Evolutionary conservation across 768 basidiomycete species (phyloP).

Genomic region (Hygrocybe punicea): DNA sequence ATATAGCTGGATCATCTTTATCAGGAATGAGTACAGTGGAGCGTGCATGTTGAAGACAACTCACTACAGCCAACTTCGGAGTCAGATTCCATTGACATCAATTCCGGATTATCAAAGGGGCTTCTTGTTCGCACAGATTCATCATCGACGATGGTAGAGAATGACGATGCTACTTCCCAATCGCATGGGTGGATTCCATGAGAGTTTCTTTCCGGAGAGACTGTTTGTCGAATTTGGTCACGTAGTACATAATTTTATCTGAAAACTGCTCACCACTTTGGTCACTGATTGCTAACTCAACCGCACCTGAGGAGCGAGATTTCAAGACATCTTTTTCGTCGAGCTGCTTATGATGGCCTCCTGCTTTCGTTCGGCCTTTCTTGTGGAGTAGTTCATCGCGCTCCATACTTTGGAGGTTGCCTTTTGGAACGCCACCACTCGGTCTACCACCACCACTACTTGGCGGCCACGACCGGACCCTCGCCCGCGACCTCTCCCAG

Average conservation of each 20-base stretch:
- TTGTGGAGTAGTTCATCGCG: not conserved
- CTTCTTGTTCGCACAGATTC: conserved; percentile 6
- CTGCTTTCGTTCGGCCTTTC: not conserved
- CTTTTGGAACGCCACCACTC: not conserved
- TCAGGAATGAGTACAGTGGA: too few relatives aligned
- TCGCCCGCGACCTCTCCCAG: not conserved
- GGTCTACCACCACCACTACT: too few relatives aligned
- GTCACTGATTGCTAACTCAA: not conserved
- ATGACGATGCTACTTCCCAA: conserved; percentile 5
- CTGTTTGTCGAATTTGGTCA: conserved; percentile 2
- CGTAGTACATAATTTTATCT: not conserved
- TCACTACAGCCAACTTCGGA: too few relatives aligned
- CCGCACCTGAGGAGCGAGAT: not conserved
- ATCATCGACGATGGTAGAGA: not conserved
- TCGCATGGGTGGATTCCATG: conserved; percentile 2
- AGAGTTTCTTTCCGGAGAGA: not conserved
- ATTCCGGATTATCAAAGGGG: conserved; percentile 5
- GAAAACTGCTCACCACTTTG: not conserved
- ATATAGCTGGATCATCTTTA: too few relatives aligned
- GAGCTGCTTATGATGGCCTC: not conserved
- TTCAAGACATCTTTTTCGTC: not conserved
- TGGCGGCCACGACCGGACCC: not conserved
- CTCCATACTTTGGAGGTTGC: not conserved
- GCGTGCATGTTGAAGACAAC: too few relatives aligned
- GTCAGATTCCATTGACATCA: too few relatives aligned